Evolutionary conservation across 441 rosid genomes (phyloP), one percentile per base, ranked within the genome.

Genomic region (Gossypium davidsonii): DNA sequence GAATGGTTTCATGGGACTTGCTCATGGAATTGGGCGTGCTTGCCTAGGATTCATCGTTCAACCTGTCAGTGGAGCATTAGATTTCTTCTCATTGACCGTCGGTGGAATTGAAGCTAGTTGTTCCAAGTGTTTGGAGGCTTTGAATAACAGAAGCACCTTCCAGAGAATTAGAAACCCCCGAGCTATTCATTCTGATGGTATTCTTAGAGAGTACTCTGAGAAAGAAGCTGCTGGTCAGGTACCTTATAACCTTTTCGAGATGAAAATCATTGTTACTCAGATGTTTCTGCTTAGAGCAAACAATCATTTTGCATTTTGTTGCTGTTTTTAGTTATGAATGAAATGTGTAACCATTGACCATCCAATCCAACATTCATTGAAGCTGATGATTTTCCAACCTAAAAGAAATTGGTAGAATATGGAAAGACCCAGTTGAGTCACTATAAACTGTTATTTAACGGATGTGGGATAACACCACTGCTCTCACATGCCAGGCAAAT

Each of bases 141-240:
- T 96, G 73, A 90, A 69, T 83, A 83, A 84, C 77, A 90, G 87
- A 79, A 83, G 90, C 68, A 77, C 85, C 72, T 76, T 80, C 68
- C 92, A 93, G 72, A 90, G 97, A 76, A 82, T 90, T 78, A 90
- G 99, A 87, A 88, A 93, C 73, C 98, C 99, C 26, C 89, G 99
- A 77, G 96, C 93, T 74, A 89, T 87, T 81, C 91, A 78, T 78
- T 85, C 89, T 17, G 92, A 96, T 81, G 85, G 96, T 78, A 74
- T 96, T 62, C 88, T 96, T 67, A 80, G 94, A 74, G 93, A 91
- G 74, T 93, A 93, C 81, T 83, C 85, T 81, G 97, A 91, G 78
- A 87, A 81, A 86, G 99, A 91, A 81, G 99, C 99, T 76, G 73
- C 85, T 57, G 99, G 99, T 59, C 98, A 96, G 97, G 99, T 93